phyloP scores from a whole-genome alignment of 768 basidiomycete genomes.

The Russula sp. region DNA sequence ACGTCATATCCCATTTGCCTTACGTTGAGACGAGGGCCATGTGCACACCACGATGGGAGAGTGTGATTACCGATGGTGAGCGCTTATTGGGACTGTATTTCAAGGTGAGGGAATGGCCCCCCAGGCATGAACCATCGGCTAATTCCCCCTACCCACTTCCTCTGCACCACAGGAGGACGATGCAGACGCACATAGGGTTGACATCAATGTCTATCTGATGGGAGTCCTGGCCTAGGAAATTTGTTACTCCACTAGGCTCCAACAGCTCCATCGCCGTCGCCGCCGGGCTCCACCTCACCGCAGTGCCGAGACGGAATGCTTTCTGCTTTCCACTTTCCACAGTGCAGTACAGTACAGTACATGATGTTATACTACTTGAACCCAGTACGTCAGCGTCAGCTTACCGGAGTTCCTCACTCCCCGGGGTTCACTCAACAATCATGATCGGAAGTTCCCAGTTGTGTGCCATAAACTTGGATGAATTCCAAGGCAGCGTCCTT shows the following conservation, averaged over 20 bases:
- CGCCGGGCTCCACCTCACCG: not conserved
- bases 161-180: constrained; percentile 4
- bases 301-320: not conserved
- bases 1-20: constrained; percentile 1
- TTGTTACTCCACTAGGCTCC: not conserved
- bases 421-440: no score
- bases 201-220: constrained; percentile 8
- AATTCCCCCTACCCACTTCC: no score
- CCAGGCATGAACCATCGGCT: no score
- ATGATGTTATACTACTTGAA: no score
- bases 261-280: not conserved
- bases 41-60: constrained; percentile 12
- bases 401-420: no score
- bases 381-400: no score
- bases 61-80: constrained; percentile 7
- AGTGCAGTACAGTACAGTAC: no score
- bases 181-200: not conserved
- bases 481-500: no score
- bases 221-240: not conserved
- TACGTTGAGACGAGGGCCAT: constrained; percentile 4
- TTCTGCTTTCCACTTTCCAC: no score
- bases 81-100: constrained; percentile 5
- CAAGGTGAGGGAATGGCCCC: not conserved
- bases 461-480: no score
- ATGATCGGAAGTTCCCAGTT: no score